Evolutionary conservation across 805 yeast species (phyloP).

Genomic region (Torulaspora maleeae): DNA sequence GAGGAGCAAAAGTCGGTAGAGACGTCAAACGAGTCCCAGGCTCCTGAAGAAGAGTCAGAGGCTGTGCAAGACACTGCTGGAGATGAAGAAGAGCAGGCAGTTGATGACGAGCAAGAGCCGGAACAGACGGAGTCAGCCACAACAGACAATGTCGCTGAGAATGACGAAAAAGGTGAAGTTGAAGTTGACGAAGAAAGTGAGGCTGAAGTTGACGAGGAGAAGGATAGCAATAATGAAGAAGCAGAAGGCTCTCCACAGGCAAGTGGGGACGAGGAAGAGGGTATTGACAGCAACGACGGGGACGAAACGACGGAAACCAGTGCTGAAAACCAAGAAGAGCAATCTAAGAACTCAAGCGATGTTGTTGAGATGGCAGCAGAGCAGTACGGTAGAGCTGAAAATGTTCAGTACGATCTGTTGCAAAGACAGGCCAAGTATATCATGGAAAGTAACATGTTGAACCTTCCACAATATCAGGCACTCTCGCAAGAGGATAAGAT

Average conservation of each 20-base stretch:
- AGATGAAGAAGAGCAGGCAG: constrained; percentile 8
- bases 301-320: constrained; percentile 11
- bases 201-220: neutral
- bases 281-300: constrained; percentile 12
- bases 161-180: neutral
- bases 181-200: neutral
- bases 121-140: neutral
- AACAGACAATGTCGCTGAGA: constrained; percentile 1
- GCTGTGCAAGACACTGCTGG: constrained; percentile 13
- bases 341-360: neutral
- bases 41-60: constrained; percentile 2
- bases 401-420: constrained; percentile 26
- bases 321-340: constrained; percentile 4
- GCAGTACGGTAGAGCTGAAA: constrained; percentile 9
- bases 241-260: constrained; percentile 4
- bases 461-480: constrained; percentile 34
- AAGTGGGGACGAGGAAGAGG: constrained; percentile 15
- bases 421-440: constrained; percentile 32
- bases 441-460: constrained; percentile 28
- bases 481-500: constrained; percentile 36
- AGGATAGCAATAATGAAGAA: constrained; percentile 7
- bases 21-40: neutral
- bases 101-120: constrained; percentile 3
- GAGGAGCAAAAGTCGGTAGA: constrained; percentile 1
- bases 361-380: neutral